Evolutionary conservation across 805 yeast species (phyloP).

Genomic region (Wickerhamomyces kurtzmanii): DNA sequence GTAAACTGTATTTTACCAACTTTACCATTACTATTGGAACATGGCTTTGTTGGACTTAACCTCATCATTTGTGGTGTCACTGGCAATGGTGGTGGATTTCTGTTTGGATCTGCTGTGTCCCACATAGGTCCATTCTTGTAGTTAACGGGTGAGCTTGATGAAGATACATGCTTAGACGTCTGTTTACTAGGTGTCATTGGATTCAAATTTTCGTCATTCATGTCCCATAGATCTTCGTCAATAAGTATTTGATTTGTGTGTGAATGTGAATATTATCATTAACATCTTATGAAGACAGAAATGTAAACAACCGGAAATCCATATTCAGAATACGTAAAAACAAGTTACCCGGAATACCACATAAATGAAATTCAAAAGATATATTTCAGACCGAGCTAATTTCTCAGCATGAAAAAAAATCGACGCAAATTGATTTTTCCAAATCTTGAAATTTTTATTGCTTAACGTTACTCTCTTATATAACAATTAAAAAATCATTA

Average conservation of each 20-base stretch:
- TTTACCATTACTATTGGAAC: conserved; percentile 4
- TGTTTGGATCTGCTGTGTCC: conserved; percentile 28
- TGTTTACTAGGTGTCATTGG: no score
- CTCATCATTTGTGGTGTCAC: conserved; percentile 26
- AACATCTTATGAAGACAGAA: no score
- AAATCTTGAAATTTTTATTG: no score
- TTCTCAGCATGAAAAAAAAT: conserved; percentile 11
- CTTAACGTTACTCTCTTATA: no score
- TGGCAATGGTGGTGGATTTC: conserved; percentile 32
- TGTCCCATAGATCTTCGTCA: no score
- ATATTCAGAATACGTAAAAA: conserved; percentile 3
- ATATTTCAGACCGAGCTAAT: conserved; percentile 14
- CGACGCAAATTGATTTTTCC: conserved; percentile 11
- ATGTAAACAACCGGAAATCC: no score
- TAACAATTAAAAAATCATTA: conserved; percentile 3
- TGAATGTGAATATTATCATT: no score
- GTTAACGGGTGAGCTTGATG: conserved; percentile 9
- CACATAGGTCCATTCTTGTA: conserved; percentile 14
- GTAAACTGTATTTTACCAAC: conserved; percentile 15
- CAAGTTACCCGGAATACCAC: background rate
- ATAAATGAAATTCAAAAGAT: conserved; percentile 5
- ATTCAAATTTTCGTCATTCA: no score
- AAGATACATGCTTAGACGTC: no score
- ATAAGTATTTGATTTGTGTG: no score
- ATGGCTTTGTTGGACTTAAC: conserved; percentile 10